phyloP scores from a whole-genome alignment of 2,329 filamentous ascomycete species.

The Daldinia eschscholtzii region DNA sequence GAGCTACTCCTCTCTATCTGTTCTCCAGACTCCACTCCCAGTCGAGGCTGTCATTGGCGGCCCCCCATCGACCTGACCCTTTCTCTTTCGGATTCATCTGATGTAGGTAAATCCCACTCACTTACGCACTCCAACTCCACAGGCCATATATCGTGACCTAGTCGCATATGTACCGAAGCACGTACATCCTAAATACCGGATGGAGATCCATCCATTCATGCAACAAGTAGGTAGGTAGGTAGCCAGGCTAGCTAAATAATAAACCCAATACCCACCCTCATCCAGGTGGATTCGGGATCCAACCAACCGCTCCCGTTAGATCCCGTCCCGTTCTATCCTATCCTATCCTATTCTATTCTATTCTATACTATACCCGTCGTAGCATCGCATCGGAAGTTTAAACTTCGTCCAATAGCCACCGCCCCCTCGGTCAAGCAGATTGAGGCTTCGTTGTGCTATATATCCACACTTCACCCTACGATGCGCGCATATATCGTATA shows the following conservation, averaged over 20 bases:
- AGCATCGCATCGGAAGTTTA: constrained; percentile 7
- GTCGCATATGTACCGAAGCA: neutral
- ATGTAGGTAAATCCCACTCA: neutral
- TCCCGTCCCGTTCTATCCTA: neutral
- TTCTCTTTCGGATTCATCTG: neutral
- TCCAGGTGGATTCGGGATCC: neutral
- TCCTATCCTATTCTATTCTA: neutral
- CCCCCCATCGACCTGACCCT: neutral
- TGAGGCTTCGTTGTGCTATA: neutral
- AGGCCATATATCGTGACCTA: constrained; percentile 3
- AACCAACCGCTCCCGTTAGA: too few species aligned
- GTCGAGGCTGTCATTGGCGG: neutral
- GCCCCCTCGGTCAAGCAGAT: neutral
- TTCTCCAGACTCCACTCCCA: neutral
- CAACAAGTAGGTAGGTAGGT: neutral
- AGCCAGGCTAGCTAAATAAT: neutral
- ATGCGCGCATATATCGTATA: neutral
- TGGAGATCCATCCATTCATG: neutral
- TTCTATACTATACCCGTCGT: neutral
- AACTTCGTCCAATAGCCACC: neutral
- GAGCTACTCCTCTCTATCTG: neutral
- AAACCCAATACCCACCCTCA: neutral
- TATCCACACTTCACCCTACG: neutral
- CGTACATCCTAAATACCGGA: neutral
- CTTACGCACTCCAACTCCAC: neutral